Base-by-base conservation (phyloP, 164 flowering plant species). In the Annona cherimola region DNA sequence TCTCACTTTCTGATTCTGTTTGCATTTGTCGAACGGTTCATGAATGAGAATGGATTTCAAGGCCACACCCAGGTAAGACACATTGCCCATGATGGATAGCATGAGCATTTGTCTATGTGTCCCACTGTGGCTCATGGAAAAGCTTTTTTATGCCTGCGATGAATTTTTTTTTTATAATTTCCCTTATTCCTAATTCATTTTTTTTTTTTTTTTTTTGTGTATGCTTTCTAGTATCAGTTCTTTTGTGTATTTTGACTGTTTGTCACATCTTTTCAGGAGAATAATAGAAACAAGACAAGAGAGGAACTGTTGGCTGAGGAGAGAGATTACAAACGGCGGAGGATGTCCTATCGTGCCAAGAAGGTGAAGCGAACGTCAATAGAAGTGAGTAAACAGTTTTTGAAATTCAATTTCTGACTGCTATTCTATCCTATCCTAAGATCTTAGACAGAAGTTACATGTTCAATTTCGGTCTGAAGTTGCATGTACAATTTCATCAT, bases 281-380 rank as follows among this genome's bases (percentile, higher is more conserved):
- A 80, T 20, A 78, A 26, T 74, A 90, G 77, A 79, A 60, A 62
- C 41, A 96, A 89, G 84, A 88, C 98, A 14, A 82, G 82, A 77
- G 98, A 93, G 83, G 98, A 96, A 78, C 76, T 96, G 68, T 76
- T 96, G 83, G 99, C 99, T 67, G 99, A 96, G 84, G 97, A 96
- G 84, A 89, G 98, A 81, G 99, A 96, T 78, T 96, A 90, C 81
- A 96, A 92, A 81, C 88, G 99, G 19, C 85, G 99, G 77, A 88
- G 99, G 84, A 93, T 87, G 91, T 90, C 99, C 69, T 96, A 93
- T 75, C 96, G 98, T 75, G 98, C 98, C 61, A 96, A 93, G 84
- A 96, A 92, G 81, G 74, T 78, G 75, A 96, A 92, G 83, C 86
- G 96, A 71, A 72, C 88, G 66, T 79, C 79, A 71, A 82, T 84